Evolutionary conservation across 345 rosid genomes (phyloP).

Genomic region (Citrus glauca): DNA sequence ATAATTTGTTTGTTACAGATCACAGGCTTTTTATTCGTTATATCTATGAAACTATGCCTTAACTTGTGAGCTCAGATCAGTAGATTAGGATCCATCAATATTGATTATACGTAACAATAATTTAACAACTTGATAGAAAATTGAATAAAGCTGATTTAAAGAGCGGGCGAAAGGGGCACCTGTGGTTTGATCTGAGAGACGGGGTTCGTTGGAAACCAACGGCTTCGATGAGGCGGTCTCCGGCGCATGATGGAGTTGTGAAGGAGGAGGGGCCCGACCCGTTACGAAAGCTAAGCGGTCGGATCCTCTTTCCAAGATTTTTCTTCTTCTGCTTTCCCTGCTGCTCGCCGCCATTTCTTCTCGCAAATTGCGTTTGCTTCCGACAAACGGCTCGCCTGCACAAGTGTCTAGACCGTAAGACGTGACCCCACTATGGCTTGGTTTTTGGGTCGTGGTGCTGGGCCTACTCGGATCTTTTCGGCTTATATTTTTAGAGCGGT

Average conservation of each 20-base stretch:
- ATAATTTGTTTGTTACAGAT: background rate
- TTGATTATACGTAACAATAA: background rate
- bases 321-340: slow-evolving; percentile 80
- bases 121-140: background rate
- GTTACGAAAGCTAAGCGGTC: slow-evolving; percentile 85
- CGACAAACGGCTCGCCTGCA: background rate
- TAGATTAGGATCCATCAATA: background rate
- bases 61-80: background rate
- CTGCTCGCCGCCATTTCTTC: slow-evolving; percentile 38
- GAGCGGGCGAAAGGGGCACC: slow-evolving; percentile 20
- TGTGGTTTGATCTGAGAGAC: slow-evolving; percentile 21
- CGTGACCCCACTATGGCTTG: background rate
- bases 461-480: background rate
- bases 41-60: background rate
- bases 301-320: slow-evolving; percentile 66
- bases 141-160: background rate
- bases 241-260: slow-evolving; percentile 18
- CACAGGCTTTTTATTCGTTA: background rate
- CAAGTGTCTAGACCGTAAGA: too few relatives aligned
- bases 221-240: slow-evolving; percentile 24
- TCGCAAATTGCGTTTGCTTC: background rate
- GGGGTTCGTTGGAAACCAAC: slow-evolving; percentile 14
- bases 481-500: background rate
- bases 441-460: background rate
- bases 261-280: slow-evolving; percentile 45